Evolutionary conservation across 192 early-diverging fungal species (phyloP).

Genomic region (Pecoramyces ruminantium): DNA sequence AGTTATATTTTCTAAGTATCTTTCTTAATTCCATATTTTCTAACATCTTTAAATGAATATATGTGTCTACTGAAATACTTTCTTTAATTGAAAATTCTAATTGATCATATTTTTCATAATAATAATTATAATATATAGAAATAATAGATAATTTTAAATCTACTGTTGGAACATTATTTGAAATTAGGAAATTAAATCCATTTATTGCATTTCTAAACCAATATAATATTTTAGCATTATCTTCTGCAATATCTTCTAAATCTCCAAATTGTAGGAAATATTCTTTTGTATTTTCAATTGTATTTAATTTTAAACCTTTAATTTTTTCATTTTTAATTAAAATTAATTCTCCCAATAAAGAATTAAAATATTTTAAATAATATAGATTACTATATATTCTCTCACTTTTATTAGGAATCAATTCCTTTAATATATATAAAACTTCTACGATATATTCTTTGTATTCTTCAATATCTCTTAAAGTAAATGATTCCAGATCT

Average conservation of each 20-base stretch:
- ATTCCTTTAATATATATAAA: not conserved
- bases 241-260: not conserved
- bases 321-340: not conserved
- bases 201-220: not conserved
- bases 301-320: not conserved
- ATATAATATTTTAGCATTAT: not conserved
- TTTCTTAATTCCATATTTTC: not conserved
- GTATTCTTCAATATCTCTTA: not conserved
- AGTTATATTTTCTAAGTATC: not conserved
- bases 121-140: not conserved
- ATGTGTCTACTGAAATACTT: too few relatives aligned
- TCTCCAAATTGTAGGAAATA: not conserved
- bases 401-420: not conserved
- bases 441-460: not conserved
- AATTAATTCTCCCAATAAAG: not conserved
- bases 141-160: not conserved
- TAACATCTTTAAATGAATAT: not conserved
- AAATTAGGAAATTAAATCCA: not conserved
- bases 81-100: not conserved
- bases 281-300: not conserved
- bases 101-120: not conserved
- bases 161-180: not conserved
- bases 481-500: not conserved
- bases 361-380: not conserved
- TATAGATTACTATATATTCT: not conserved